A percentile compares a stretch with the other conserved stretches of the same genome.
Evolutionary conservation across 1,284 basidiomycete genomes (phyloP).

Genomic region (Leccinum huronense): DNA sequence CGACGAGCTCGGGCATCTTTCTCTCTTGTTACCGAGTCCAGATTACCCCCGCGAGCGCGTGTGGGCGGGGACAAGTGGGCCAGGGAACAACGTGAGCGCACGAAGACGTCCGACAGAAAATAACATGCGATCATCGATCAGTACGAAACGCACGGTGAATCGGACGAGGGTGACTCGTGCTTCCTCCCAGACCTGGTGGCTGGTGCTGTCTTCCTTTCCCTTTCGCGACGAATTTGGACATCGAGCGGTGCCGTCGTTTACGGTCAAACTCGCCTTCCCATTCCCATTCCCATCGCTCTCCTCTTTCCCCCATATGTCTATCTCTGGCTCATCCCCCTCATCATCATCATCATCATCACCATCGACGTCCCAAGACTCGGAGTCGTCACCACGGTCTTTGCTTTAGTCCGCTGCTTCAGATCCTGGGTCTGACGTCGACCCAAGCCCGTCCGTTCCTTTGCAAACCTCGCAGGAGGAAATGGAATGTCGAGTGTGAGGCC

Average conservation of each 20-base stretch:
- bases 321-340: constrained; percentile 3
- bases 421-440: constrained; percentile 1
- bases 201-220: too few relatives aligned
- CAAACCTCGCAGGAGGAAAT: too few relatives aligned
- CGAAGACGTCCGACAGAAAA: neutral
- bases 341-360: constrained; percentile 23
- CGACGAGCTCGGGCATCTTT: constrained; percentile 47
- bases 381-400: constrained; percentile 36
- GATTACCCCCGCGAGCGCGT: neutral
- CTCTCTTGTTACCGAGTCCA: constrained; percentile 40
- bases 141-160: constrained; percentile 1
- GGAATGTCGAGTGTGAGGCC: too few relatives aligned
- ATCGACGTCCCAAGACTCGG: constrained; percentile 38
- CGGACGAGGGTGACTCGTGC: constrained; percentile 13
- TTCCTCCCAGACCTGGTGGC: too few relatives aligned
- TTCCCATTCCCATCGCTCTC: too few relatives aligned
- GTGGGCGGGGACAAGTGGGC: too few relatives aligned
- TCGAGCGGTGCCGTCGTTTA: too few relatives aligned
- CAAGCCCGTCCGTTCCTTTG: too few relatives aligned
- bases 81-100: too few relatives aligned
- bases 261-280: too few relatives aligned
- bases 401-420: constrained; percentile 6
- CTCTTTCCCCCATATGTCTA: too few relatives aligned
- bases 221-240: too few relatives aligned
- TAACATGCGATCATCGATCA: constrained; percentile 14